Base-by-base conservation (phyloP, 805 yeast species). In the Candida lessepsii region DNA sequence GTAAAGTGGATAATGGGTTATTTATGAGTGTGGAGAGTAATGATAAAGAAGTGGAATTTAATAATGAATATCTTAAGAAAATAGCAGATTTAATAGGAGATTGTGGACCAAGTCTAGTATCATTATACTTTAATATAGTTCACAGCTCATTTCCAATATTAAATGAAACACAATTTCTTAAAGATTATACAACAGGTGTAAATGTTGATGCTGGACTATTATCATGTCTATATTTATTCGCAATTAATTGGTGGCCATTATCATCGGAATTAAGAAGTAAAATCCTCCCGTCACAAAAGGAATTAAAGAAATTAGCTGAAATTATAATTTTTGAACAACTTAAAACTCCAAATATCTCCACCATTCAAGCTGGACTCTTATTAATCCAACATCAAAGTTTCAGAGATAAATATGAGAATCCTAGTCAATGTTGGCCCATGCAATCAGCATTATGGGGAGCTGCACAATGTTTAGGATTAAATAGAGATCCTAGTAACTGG, bases 181-280 rank as follows among this genome's bases (percentile, higher is more conserved):
- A 91, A 52, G 89, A 89, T 57, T 90, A 89, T 58, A 67, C 88
- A 2, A 69, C 96, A 39, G 86, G 96, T 1, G 90, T 86, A 55
- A 75, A 95, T 30, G 79, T 90, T 51, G 80, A 91, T 39, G 95
- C 97, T 0, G 93, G 96, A 0, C 63, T 91, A 35, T 65, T 91
- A 30, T 96, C 96, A 0, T 86, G 96, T 0, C 95, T 91, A 2
- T 91, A 91, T 57, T 77, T 85, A 9, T 66, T 90, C 44, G 95
- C 96, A 0, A 73, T 86, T 31, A 90, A 87, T 56, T 88, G 96
- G 93, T 90, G 97, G 97, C 89, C 86, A 49, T 81, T 81, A 57
- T 89, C 81, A 50, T 83, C 93, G 1, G 81, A 76, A 45, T 67
- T 90, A 35, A 75, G 86, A 32, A 79, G 84, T 17, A 78, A 75